phyloP scores from a whole-genome alignment of 2,329 filamentous ascomycete genomes.

The Elsinoe necatrix region DNA sequence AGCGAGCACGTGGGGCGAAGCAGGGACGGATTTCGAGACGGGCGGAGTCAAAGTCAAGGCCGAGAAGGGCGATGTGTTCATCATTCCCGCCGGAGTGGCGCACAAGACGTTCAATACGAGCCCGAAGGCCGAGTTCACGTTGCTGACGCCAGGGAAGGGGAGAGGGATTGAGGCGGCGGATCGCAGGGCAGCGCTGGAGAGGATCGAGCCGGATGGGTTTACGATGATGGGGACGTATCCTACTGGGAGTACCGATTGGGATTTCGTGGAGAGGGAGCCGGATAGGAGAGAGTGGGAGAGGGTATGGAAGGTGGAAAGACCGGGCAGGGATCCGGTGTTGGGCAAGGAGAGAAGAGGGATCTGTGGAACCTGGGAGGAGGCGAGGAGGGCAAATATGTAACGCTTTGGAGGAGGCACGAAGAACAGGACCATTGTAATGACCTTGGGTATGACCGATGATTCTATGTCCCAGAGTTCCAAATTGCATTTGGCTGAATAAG shows the following conservation, averaged over 20 bases:
- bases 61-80: slow-evolving; percentile 48
- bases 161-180: slow-evolving; percentile 31
- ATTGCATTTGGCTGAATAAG: no score
- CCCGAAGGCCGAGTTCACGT: slow-evolving; percentile 32
- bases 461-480: no score
- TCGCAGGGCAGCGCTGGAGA: slow-evolving; percentile 29
- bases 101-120: slow-evolving; percentile 46
- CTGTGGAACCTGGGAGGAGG: slow-evolving; percentile 27
- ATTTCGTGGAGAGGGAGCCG: slow-evolving; percentile 42
- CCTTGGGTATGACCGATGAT: neutral
- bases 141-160: slow-evolving; percentile 40
- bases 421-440: neutral
- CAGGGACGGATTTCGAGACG: slow-evolving; percentile 30
- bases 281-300: slow-evolving; percentile 34
- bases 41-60: slow-evolving; percentile 45
- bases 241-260: slow-evolving; percentile 38
- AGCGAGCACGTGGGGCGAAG: slow-evolving; percentile 33
- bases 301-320: slow-evolving; percentile 41
- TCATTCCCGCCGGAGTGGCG: slow-evolving; percentile 49
- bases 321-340: slow-evolving; percentile 42
- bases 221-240: slow-evolving; percentile 54
- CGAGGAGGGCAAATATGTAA: neutral
- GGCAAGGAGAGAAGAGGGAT: slow-evolving; percentile 33
- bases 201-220: slow-evolving; percentile 37
- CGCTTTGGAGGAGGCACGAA: neutral